These are phyloP conservation scores for Sarocladium brachiariae DNA, from an alignment of 2,329 filamentous ascomycete genomes.

Conservation along the genomic window DNA sequence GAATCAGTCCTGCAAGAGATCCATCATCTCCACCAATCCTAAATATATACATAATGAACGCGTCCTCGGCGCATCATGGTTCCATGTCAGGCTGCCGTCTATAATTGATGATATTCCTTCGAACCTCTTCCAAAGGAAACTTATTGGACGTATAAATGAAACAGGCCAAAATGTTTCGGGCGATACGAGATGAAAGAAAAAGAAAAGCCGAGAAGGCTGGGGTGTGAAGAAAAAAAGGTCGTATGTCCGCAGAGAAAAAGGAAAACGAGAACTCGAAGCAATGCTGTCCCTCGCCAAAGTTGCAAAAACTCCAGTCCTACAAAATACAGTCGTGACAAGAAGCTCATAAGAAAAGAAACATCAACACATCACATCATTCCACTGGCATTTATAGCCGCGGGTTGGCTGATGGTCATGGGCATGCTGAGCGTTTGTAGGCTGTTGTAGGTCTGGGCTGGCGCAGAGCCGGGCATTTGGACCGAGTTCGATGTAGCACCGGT, in stretches of 20 bases:
- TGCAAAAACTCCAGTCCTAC: conserved; percentile 1
- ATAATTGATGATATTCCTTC: not conserved
- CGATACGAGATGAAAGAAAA: conserved; percentile 10
- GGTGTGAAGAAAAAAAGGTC: conserved; percentile 1
- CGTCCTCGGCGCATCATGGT: not conserved
- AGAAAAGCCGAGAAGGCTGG: conserved; percentile 7
- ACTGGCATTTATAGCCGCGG: conserved; percentile 37
- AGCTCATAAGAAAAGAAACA: conserved; percentile 6
- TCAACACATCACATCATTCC: conserved; percentile 23
- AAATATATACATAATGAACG: conserved; percentile 10
- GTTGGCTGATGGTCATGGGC: conserved; percentile 57
- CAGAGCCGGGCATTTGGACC: conserved; percentile 12
- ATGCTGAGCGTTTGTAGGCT: conserved; percentile 56
- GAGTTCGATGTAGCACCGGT: conserved; percentile 11
- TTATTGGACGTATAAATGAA: not conserved
- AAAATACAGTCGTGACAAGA: conserved; percentile 5
- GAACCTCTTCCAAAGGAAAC: not conserved
- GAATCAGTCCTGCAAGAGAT: not conserved
- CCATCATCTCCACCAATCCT: not conserved
- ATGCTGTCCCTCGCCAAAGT: conserved; percentile 1
- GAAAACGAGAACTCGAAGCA: not conserved
- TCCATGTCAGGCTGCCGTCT: conserved; percentile 6
- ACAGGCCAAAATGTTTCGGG: not conserved
- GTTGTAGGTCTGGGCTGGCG: conserved; percentile 39
- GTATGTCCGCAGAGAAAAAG: not conserved